Evolutionary conservation across 2,329 filamentous ascomycete species (phyloP).

Genomic region (Cephalotrichum gorgonifer): DNA sequence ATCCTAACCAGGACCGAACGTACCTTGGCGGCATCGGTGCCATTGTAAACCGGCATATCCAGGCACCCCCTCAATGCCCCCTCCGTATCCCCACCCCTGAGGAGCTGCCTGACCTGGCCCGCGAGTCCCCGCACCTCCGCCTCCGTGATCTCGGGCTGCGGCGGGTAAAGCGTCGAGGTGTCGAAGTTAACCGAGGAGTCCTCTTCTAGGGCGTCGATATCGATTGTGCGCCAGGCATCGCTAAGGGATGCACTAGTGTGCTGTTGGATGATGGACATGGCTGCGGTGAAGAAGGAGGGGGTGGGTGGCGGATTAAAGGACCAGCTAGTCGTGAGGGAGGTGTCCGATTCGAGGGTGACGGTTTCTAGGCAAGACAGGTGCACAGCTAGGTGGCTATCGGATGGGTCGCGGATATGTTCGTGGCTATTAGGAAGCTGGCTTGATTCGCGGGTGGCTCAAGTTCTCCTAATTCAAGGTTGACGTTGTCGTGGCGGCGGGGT

Average conservation of each 20-base stretch:
- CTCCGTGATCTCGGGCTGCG: slow-evolving; percentile 63
- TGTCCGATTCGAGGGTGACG: no score
- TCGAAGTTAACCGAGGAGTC: slow-evolving; percentile 91
- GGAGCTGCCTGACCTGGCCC: slow-evolving; percentile 74
- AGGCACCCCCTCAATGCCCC: slow-evolving; percentile 76
- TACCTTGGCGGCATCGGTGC: slow-evolving; percentile 47
- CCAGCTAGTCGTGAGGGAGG: not conserved
- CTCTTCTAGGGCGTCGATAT: slow-evolving; percentile 83
- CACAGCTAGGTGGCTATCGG: not conserved
- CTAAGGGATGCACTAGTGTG: slow-evolving; percentile 48
- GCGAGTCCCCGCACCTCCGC: slow-evolving; percentile 69
- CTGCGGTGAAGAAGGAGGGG: not conserved
- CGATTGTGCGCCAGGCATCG: slow-evolving; percentile 76
- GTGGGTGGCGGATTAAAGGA: not conserved
- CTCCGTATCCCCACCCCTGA: slow-evolving; percentile 78
- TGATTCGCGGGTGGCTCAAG: not conserved
- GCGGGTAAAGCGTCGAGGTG: slow-evolving; percentile 69
- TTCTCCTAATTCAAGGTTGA: not conserved
- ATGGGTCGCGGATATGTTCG: not conserved
- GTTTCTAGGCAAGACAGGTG: not conserved
- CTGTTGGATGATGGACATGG: slow-evolving; percentile 59
- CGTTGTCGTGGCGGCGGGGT: not conserved
- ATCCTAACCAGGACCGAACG: slow-evolving; percentile 6
- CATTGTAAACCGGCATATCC: slow-evolving; percentile 72
- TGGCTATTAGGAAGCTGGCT: not conserved